Evolutionary conservation across 2,329 filamentous ascomycete species (phyloP), one percentile per base, ranked within the genome.

Genomic region (Trichoderma sp.): DNA sequence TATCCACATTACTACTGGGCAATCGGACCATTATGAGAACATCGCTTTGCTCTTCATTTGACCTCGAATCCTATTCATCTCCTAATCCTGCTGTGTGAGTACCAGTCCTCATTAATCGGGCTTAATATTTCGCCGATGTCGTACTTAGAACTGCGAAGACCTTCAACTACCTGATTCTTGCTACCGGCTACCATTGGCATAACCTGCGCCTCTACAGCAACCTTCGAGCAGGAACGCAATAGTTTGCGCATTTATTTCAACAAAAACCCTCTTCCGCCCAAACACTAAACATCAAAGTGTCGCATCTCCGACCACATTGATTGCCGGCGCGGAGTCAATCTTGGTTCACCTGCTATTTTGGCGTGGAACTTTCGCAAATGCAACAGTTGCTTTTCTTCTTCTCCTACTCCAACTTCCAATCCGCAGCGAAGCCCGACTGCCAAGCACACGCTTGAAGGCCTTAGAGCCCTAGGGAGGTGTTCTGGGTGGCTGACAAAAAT

Each of bases 311-410:
- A 24, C 4, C 14, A 6, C 5, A 1, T 15, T 32, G 32, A 30
- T 14, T 51, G 14, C 14, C 28, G 28, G 30, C 28, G 39, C 26
- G 34, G 26, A 51, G 66, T 26, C 24, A 67, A 18, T 8, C 6
- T 3, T 28, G 9, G 11, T 18, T 21, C 58, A 71, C 60, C 68
- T 70, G 66, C 56, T 70, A 34, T 12, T 43, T 70, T 70, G 8
- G 66, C 39, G 15, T 53, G 56, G 66, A 62, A 70, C 66, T 70
- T 69, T 69, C 56, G 53, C 34, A 43, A 60, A 69, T 60, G 15
- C 18, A 24, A 60, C 65, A 47, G 8, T 60, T 15, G 9, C 21
- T 34, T 14, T 15, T 43, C 34, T 60, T 21, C 32, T 58, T n/a
- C 6, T 15, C n/a, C 34, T 14, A 18, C 34, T n/a, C 24, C 21